A percentile compares a stretch with the other conserved stretches of the same genome.
phyloP scores from a whole-genome alignment of 23 red algal species.

The Gracilaria gracilis region DNA sequence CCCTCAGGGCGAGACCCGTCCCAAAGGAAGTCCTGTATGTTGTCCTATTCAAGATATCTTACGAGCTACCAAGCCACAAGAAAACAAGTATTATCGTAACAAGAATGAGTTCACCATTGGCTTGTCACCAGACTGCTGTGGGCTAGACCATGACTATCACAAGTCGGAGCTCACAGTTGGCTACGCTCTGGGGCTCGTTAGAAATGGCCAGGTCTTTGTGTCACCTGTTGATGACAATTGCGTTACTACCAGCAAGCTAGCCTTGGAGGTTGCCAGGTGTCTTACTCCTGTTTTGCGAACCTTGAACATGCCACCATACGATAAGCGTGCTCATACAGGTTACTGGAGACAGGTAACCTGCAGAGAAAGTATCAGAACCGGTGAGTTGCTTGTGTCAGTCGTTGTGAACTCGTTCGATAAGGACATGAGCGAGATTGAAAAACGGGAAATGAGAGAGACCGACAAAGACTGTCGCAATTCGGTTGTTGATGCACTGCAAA shows the following conservation, averaged over 20 bases:
- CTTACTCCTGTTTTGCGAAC: constrained; percentile 53
- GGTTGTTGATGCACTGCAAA: constrained; percentile 30
- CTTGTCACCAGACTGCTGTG: constrained; percentile 41
- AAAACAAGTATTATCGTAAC: constrained; percentile 80
- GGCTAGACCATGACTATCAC: constrained; percentile 41
- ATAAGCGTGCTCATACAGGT: constrained; percentile 67
- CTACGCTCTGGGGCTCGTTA: constrained; percentile 80
- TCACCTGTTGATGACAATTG: constrained; percentile 58
- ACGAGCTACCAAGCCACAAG: constrained; percentile 19
- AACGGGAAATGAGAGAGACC: background rate
- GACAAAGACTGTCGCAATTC: constrained; percentile 51
- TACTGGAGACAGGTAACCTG: constrained; percentile 83
- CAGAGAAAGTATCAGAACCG: constrained; percentile 67
- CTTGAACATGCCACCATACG: constrained; percentile 60
- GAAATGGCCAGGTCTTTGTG: constrained; percentile 75
- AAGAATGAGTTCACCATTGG: constrained; percentile 98
- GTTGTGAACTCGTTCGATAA: constrained; percentile 68
- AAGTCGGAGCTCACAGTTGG: constrained; percentile 60
- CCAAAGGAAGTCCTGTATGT: constrained; percentile 42
- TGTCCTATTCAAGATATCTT: constrained; percentile 35
- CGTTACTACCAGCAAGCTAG: constrained; percentile 66
- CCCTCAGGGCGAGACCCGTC: background rate
- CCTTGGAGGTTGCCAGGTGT: constrained; percentile 56
- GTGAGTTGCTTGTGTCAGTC: constrained; percentile 60
- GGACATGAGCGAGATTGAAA: constrained; percentile 6